phyloP scores from a whole-genome alignment of 371 early-diverging fungal species.

The Blakeslea trispora region DNA sequence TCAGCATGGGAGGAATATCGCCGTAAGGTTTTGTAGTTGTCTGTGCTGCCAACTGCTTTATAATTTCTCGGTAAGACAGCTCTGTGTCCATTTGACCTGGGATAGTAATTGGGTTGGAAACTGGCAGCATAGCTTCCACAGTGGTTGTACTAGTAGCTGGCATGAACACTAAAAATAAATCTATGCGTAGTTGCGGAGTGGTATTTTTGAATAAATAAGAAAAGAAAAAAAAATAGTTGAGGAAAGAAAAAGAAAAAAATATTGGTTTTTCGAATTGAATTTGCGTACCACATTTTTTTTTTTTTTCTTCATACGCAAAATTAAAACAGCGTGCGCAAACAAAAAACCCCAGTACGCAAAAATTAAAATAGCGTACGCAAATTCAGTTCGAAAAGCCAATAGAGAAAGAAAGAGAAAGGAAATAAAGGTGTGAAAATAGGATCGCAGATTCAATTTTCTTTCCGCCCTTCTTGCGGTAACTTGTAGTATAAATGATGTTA shows the following conservation, averaged over 20 bases:
- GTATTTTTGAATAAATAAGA: background rate
- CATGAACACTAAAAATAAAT: constrained; percentile 8
- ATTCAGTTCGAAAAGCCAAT: constrained; percentile 8
- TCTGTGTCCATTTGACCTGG: constrained; percentile 26
- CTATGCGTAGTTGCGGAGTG: too few species aligned
- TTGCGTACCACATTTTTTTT: too few species aligned
- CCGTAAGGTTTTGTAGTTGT: constrained; percentile 56
- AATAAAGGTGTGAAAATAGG: constrained; percentile 3
- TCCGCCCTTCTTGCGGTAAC: constrained; percentile 22
- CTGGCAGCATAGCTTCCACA: constrained; percentile 25
- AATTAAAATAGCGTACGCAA: too few species aligned
- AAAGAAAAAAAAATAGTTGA: too few species aligned
- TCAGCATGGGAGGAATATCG: constrained; percentile 51
- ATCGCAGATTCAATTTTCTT: constrained; percentile 6
- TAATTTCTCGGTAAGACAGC: constrained; percentile 54
- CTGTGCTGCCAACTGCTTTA: constrained; percentile 45
- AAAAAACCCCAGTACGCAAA: too few species aligned
- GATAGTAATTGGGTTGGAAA: constrained; percentile 34
- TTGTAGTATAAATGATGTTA: background rate
- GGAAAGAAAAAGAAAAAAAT: constrained; percentile 7
- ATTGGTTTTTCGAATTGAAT: too few species aligned
- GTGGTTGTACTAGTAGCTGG: constrained; percentile 15
- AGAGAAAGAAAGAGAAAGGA: constrained; percentile 7
- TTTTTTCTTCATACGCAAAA: too few species aligned
- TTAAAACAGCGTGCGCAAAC: too few species aligned